Base-by-base conservation (phyloP, 192 early-diverging fungal genomes). In the Haplosporangium gracile region DNA sequence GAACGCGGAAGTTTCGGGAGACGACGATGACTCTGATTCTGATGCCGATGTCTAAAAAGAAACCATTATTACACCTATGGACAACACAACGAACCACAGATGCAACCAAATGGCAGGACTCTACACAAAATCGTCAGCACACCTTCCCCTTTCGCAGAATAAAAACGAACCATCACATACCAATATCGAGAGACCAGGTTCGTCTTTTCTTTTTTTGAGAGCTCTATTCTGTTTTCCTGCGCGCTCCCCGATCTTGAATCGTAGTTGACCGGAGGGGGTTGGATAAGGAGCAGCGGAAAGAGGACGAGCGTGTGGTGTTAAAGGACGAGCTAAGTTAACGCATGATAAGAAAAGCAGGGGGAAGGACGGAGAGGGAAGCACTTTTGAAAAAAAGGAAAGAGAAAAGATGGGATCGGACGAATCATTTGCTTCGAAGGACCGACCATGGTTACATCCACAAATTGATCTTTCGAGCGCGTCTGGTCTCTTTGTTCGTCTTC, bases 1-100 rank as follows among this genome's bases (percentile, higher is more conserved):
- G 89, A 98, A 97, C 89, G 93, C 93, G 71, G 95, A 98, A 88
- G 94, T 98, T 45, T 91, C 93, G 6, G 98, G 96, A 79, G 98
- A 99, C 90, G 96, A 96, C 75, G 96, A 98, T 83, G 92, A 93
- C 78, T 93, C 92, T 40, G 95, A 92, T 40, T 89, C 88, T 26
- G 94, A 93, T 68, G 90, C 88, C 82, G 88, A 78, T 40, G 71
- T 72, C 7, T 65, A 65, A 32, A 32, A 26, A 32, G 18, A 4
- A 22, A 51, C 18, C 16, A 16, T 20, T 51, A 51, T 26, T 29
- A 55, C 16, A 24, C 55, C 22, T 29, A 65, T 65, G 60, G 60
- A 65, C 10, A 32, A 65, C 60, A 29, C n/a, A 22, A 51, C 49
- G 16, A 22, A 51, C 16, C 18, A 51, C 16, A 20, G 18, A 51